Evolutionary conservation across 176 grass and related monocot genomes (phyloP), one percentile per base, ranked within the genome.

Genomic region (Avena eriantha): DNA sequence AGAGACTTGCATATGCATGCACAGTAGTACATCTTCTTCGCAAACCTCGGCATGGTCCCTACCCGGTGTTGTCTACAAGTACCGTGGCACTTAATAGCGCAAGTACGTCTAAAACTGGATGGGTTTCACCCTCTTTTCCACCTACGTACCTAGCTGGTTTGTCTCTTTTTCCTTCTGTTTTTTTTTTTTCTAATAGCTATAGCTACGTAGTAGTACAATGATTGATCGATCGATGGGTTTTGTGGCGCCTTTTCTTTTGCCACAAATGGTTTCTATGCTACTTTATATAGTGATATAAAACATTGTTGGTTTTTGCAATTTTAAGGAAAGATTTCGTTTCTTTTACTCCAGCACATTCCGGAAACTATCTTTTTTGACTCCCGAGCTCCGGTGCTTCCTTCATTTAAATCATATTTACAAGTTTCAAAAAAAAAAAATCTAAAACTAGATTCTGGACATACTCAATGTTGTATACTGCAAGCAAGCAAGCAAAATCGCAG

Each of bases 11-110:
- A 64, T 73, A 54, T 63, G 55, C 77, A 64, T 59, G 60, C 73
- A 69, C 51, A 83, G 63, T 57, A 83, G 63, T 57, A 69, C 49
- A 22, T n/a, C 73, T 54, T 57, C 73, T 67, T 80, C 78, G 47
- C 58, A 66, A 80, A 19, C 58, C 66, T 23, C 19, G 41, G 39
- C 41, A 58, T 39, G 67, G 18, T 63, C 78, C 85, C 85, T 50
- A 61, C 57, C 57, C 39, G 3, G 24, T 18, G n/a, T 23, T 9
- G n/a, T 61, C 36, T 45, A 47, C n/a, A 80, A 46, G n/a, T 63
- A 77, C 74, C 29, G 26, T 21, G 77, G 77, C 36, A 0, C 41
- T 80, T 63, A 46, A 80, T 63, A 5, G 3, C 57, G 36, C 77
- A 24, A 41, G 43, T 55, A 77, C 64, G 49, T 55, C 74, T 77